Conservation (phyloP, 148 eudicot genomes). For the Linanthus parryae region DNA sequence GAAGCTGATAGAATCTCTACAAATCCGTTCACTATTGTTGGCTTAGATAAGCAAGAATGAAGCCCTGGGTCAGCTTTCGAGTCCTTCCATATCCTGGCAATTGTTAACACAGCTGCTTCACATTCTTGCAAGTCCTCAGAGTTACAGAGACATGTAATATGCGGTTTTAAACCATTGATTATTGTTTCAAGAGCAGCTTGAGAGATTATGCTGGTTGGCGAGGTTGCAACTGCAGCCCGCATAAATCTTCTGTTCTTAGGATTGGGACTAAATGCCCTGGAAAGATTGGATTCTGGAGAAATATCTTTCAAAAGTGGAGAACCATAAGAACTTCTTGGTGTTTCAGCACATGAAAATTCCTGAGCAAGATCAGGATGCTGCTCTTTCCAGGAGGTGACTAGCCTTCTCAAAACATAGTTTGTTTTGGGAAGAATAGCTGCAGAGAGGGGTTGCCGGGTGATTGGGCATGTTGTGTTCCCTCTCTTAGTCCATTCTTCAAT, state of each 20-base stretch:
- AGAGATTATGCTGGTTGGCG: constrained; percentile 49
- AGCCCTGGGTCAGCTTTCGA: constrained; percentile 28
- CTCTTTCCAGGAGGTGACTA: constrained; percentile 51
- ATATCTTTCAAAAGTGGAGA: constrained; percentile 15
- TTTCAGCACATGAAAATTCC: constrained; percentile 31
- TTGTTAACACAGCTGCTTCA: constrained; percentile 36
- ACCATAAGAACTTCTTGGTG: constrained; percentile 22
- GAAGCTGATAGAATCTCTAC: constrained; percentile 48
- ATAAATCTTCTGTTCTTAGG: constrained; percentile 23
- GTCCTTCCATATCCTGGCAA: constrained; percentile 36
- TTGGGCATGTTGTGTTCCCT: constrained; percentile 57
- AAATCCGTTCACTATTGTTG: constrained; percentile 40
- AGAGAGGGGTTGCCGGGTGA: constrained; percentile 44
- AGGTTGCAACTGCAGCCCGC: constrained; percentile 19
- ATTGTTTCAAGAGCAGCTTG: constrained; percentile 45
- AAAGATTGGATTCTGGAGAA: constrained; percentile 18
- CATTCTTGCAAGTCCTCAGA: constrained; percentile 51
- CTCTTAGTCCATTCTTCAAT: constrained; percentile 55
- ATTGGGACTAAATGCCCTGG: constrained; percentile 4
- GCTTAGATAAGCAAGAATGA: constrained; percentile 38
- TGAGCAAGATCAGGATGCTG: constrained; percentile 45
- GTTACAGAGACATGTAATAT: constrained; percentile 33
- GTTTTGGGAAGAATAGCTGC: constrained; percentile 40
- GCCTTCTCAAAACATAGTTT: constrained; percentile 45
- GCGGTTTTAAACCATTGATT: constrained; percentile 37